A percentile compares a stretch with the other conserved stretches of the same genome.
phyloP scores from a whole-genome alignment of 1,284 basidiomycete species.

The Testicularia cyperi region DNA sequence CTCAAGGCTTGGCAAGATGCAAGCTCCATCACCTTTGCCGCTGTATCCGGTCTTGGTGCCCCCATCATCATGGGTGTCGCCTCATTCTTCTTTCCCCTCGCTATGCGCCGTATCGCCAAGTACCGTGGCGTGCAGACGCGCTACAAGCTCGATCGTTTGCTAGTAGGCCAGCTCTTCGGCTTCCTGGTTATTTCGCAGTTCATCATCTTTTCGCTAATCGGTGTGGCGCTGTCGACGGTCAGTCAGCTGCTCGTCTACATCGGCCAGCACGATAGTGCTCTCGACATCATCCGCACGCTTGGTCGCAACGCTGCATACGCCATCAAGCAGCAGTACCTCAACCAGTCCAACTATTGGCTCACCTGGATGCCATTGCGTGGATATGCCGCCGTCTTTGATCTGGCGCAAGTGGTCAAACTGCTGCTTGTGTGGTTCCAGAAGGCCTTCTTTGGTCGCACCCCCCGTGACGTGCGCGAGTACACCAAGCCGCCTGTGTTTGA shows the following conservation, averaged over 20 bases:
- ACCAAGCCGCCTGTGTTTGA: conserved; percentile 92
- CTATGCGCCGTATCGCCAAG: conserved; percentile 56
- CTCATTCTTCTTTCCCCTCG: conserved; percentile 49
- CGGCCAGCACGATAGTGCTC: conserved; percentile 30
- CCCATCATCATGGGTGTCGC: conserved; percentile 51
- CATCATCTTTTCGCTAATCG: conserved; percentile 57
- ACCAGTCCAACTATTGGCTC: conserved; percentile 57
- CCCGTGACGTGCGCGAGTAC: conserved; percentile 91
- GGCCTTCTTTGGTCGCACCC: conserved; percentile 83
- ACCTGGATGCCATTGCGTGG: conserved; percentile 70
- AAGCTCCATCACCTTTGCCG: conserved; percentile 47
- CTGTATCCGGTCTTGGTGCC: conserved; percentile 50
- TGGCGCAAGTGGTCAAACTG: conserved; percentile 91
- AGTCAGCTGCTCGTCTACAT: conserved; percentile 34
- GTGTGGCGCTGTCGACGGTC: conserved; percentile 50
- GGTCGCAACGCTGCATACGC: conserved; percentile 28
- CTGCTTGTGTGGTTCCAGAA: conserved; percentile 81
- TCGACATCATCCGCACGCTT: conserved; percentile 31
- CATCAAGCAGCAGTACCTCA: conserved; percentile 51
- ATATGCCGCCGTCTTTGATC: conserved; percentile 88
- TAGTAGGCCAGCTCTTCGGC: conserved; percentile 52
- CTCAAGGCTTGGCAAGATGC: conserved; percentile 36
- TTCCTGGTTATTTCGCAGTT: conserved; percentile 58
- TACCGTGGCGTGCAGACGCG: conserved; percentile 55
- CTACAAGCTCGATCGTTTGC: conserved; percentile 42